Evolutionary conservation across 108 stramenopile species (phyloP), one percentile per base, ranked within the genome.

Genomic region (Skeletonema menzelii): DNA sequence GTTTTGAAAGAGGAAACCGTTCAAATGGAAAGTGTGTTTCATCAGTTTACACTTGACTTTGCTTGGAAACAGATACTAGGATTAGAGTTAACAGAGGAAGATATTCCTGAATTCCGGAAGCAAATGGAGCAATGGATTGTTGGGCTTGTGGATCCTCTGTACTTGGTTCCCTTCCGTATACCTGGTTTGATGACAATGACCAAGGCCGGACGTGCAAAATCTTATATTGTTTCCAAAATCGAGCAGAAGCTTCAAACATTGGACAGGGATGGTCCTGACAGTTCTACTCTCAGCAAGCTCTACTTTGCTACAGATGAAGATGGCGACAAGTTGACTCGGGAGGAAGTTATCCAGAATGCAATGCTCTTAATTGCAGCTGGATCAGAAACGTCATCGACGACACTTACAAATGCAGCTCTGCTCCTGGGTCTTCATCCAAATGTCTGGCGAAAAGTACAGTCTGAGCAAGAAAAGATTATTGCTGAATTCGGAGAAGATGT

Each of bases 51-150:
- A 19, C 42, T 82, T 19, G 84, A 73, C 57, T 49, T 82, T 46
- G 81, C 81, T 19, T 82, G 81, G 81, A 64, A 65, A 42, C 81
- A 76, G n/a, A 73, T 82, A 12, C 26, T 82, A 14, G 81, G 81
- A 26, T 46, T 82, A 28, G 73, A 82, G 57, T 65, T 82, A 64
- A 34, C 55, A 14, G 55, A 72, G 38, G 70, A 73, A 27, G 74
- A 82, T 20, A 22, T 82, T 8, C 56, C 75, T 13, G 34, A 31
- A 15, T 82, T 82, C 44, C 73, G 47, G 8, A 26, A 44, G 22
- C 19, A 26, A 32, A 80, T 82, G 14, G 12, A 46, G 7, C 49
- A 37, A 15, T 84, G 80, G 80, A 63, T 32, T 13, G 47, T 22
- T 32, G 30, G 55, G 0, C 0, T 72, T 13, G 12, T 72, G 31